phyloP scores from a whole-genome alignment of 2,329 filamentous ascomycete species.

The Whalleya microplaca region DNA sequence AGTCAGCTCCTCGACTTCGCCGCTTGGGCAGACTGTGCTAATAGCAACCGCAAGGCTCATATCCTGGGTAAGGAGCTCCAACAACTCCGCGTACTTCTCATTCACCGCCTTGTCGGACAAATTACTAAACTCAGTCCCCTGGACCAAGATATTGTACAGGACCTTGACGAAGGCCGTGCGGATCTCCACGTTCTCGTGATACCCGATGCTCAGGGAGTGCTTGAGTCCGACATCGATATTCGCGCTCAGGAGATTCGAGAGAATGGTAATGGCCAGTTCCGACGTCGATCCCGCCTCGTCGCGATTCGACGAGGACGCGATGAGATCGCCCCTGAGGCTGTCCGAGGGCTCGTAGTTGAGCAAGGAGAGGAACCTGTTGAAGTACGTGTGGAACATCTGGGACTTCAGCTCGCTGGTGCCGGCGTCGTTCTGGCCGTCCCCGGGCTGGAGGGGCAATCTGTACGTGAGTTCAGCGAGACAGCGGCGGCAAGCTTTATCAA shows the following conservation, averaged over 20 bases:
- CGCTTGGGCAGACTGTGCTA: slow-evolving; percentile 67
- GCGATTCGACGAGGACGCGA: slow-evolving; percentile 43
- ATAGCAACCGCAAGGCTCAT: slow-evolving; percentile 66
- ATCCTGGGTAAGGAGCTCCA: slow-evolving; percentile 66
- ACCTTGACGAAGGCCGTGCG: slow-evolving; percentile 72
- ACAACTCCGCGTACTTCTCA: slow-evolving; percentile 69
- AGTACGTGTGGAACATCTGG: slow-evolving; percentile 73
- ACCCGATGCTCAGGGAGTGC: slow-evolving; percentile 70
- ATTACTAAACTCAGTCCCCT: slow-evolving; percentile 72
- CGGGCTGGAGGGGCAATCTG: slow-evolving; percentile 67
- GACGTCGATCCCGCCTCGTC: slow-evolving; percentile 61
- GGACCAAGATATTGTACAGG: slow-evolving; percentile 71
- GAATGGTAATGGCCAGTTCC: slow-evolving; percentile 67
- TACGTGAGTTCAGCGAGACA: slow-evolving; percentile 69
- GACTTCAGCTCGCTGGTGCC: slow-evolving; percentile 70
- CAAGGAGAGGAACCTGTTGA: slow-evolving; percentile 69
- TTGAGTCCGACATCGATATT: slow-evolving; percentile 75
- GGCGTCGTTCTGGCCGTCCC: slow-evolving; percentile 67
- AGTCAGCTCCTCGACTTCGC: slow-evolving; percentile 70
- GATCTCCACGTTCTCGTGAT: slow-evolving; percentile 71
- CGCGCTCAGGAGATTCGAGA: slow-evolving; percentile 71
- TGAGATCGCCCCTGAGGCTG: slow-evolving; percentile 46
- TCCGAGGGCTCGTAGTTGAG: slow-evolving; percentile 61
- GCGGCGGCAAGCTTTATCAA: slow-evolving; percentile 67
- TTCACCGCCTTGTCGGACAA: slow-evolving; percentile 68